Evolutionary conservation across 2,329 filamentous ascomycete species (phyloP), one percentile per base, ranked within the genome.

Genomic region (Nigrograna mackinnonii): DNA sequence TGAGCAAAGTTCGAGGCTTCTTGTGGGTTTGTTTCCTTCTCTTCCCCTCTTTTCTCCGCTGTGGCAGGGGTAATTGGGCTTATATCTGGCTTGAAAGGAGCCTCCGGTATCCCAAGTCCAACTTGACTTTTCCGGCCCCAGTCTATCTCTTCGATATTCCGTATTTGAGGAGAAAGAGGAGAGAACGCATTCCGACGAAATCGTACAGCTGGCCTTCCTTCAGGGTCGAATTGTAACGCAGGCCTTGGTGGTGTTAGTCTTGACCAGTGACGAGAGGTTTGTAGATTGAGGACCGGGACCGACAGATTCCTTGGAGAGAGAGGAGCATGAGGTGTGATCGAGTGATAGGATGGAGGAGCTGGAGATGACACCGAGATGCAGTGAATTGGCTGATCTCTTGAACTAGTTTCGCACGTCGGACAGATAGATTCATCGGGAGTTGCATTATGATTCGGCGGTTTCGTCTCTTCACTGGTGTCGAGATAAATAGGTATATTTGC

Each of bases 1-100:
- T 36, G 34, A 12, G 19, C 34, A 22, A 36, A 7, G 16, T 42
- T 42, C n/a, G 24, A 28, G 24, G 24, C 24, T 9, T 9, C 24
- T n/a, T 28, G 24, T 28, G 24, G 24, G n/a, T 28, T n/a, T 28
- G 9, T n/a, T 9, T 9, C n/a, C 24, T 28, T 28, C 9, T 28
- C n/a, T 28, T 28, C 24, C n/a, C n/a, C n/a, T n/a, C n/a, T n/a
- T n/a, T n/a, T n/a, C n/a, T 28, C 24, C n/a, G n/a, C n/a, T 9
- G 24, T 28, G n/a, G 9, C 24, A 9, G 24, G 24, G 9, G 24
- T 28, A 9, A 28, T n/a, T 9, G 24, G 24, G n/a, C 24, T 28
- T 28, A n/a, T 9, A 28, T 28, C 24, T 28, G 24, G 24, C n/a
- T n/a, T 28, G 24, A 28, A 28, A 9, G 9, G 24, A 9, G 24